Evolutionary conservation across 1,284 basidiomycete genomes (phyloP).

Genomic region (Cryptococcus neoformans): DNA sequence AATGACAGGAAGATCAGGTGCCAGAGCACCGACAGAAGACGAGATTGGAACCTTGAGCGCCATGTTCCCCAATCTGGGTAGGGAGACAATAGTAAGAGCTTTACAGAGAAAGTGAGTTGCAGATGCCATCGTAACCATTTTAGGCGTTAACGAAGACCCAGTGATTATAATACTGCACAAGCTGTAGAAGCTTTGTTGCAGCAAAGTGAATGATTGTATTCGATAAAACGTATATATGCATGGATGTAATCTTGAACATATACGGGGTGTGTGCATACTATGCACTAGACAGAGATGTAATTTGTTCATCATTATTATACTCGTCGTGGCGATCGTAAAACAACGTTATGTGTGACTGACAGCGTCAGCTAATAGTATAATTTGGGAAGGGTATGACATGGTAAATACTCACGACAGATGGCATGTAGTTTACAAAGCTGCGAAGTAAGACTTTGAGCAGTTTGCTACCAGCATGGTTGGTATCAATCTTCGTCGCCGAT

Average conservation of each 20-base stretch:
- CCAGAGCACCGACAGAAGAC: slow-evolving; percentile 64
- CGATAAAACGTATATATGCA: not conserved
- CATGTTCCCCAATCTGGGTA: slow-evolving; percentile 77
- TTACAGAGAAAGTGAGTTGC: slow-evolving; percentile 71
- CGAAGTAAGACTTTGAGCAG: too few relatives aligned
- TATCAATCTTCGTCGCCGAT: too few relatives aligned
- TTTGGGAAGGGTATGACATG: too few relatives aligned
- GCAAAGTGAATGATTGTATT: slow-evolving; percentile 21
- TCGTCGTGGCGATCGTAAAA: not conserved
- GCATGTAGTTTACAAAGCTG: too few relatives aligned
- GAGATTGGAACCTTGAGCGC: slow-evolving; percentile 65
- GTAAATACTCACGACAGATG: too few relatives aligned
- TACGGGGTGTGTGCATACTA: not conserved
- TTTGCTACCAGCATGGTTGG: too few relatives aligned
- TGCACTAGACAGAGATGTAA: not conserved
- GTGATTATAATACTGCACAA: slow-evolving; percentile 68
- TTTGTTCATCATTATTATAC: not conserved
- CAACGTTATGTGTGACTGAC: too few relatives aligned
- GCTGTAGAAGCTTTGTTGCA: slow-evolving; percentile 70
- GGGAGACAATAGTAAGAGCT: slow-evolving; percentile 71
- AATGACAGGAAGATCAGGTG: slow-evolving; percentile 61
- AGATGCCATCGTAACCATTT: too few relatives aligned
- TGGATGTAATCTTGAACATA: not conserved
- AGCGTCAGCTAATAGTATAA: too few relatives aligned
- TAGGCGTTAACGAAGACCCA: slow-evolving; percentile 13